phyloP scores from a whole-genome alignment of 2,329 filamentous ascomycete genomes.

The Aspergillus pseudoviridinutans region DNA sequence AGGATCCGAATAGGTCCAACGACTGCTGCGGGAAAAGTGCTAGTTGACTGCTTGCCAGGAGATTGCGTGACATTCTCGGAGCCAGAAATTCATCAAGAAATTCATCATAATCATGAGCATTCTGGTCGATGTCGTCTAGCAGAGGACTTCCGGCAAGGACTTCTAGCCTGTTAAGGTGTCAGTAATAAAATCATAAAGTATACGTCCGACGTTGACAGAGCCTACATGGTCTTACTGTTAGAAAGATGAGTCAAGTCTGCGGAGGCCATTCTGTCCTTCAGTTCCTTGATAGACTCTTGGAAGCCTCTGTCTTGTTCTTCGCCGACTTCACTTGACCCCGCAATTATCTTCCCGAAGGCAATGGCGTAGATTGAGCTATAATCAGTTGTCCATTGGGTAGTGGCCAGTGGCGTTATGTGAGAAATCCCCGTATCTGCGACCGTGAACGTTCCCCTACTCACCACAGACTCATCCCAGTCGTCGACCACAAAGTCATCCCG shows the following conservation, averaged over 20 bases:
- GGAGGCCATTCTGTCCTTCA: slow-evolving; percentile 12
- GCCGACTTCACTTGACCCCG: slow-evolving; percentile 2
- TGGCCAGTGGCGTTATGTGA: slow-evolving; percentile 9
- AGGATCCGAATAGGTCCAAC: slow-evolving; percentile 9
- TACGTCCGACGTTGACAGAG: neutral
- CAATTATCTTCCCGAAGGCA: slow-evolving; percentile 14
- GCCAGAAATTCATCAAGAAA: slow-evolving; percentile 18
- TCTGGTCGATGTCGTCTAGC: slow-evolving; percentile 36
- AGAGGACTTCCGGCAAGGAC: slow-evolving; percentile 21
- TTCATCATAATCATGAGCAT: slow-evolving; percentile 24
- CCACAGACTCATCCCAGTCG: slow-evolving; percentile 31
- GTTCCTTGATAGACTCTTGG: slow-evolving; percentile 18
- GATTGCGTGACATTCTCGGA: neutral
- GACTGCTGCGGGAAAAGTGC: slow-evolving; percentile 14
- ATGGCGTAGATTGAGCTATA: slow-evolving; percentile 25
- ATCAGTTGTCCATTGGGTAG: slow-evolving; percentile 28
- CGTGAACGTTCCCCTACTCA: slow-evolving; percentile 3
- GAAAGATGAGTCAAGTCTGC: slow-evolving; percentile 2
- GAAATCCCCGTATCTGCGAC: slow-evolving; percentile 7
- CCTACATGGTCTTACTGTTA: slow-evolving; percentile 30
- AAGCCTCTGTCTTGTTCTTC: slow-evolving; percentile 13
- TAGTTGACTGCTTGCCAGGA: neutral
- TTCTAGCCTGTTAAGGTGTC: slow-evolving; percentile 29
- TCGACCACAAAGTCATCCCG: slow-evolving; percentile 35
- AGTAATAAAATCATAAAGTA: slow-evolving; percentile 2